Evolutionary conservation across 495 filamentous ascomycete species (phyloP), one percentile per base, ranked within the genome.

Genomic region (Penicillium maclennaniae): DNA sequence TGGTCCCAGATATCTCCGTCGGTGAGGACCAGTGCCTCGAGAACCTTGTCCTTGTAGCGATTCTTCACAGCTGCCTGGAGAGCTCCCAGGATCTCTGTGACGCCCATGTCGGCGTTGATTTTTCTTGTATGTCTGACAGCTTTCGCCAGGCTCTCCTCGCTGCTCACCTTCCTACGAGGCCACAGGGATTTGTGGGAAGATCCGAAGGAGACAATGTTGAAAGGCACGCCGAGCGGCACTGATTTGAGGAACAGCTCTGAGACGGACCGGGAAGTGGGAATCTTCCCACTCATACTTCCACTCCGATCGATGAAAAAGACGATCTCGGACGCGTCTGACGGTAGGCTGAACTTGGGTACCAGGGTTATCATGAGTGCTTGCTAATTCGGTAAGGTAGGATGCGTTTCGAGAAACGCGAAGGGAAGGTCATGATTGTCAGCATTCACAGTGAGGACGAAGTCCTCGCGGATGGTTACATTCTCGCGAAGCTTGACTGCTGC

Each of bases 401-500:
- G 54, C 17, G 42, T 44, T 39, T 57, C 54, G 16, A 57, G 45
- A 20, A 57, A 25, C 6, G 54, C 49, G 36, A 44, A 49, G 5
- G 54, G 54, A 7, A 40, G 37, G n/a, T 57, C 54, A 25, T 48
- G 49, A 7, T 43, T 51, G 1, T 39, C 47, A 1, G 49, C 43
- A 17, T 47, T 57, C 45, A 57, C 47, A 8, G 34, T 48, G 15
- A 57, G 51, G 17, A 79, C 67, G 23, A 82, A 82, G 53, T 83
- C 79, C 14, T 68, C 67, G 10, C 73, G 73, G 0, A 87, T 74
- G 45, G 72, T 67, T 1, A 73, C 47, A 16, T 48, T 48, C 4
- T 44, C 25, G 1, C 78, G 73, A 4, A 87, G 66, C 0, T 77
- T 85, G 16, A 83, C 83, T 12, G 81, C 83, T 0, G 82, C 83